These are phyloP conservation scores for Penicillium paradoxum DNA, from an alignment of 495 filamentous ascomycete genomes.

Conservation along the genomic window DNA sequence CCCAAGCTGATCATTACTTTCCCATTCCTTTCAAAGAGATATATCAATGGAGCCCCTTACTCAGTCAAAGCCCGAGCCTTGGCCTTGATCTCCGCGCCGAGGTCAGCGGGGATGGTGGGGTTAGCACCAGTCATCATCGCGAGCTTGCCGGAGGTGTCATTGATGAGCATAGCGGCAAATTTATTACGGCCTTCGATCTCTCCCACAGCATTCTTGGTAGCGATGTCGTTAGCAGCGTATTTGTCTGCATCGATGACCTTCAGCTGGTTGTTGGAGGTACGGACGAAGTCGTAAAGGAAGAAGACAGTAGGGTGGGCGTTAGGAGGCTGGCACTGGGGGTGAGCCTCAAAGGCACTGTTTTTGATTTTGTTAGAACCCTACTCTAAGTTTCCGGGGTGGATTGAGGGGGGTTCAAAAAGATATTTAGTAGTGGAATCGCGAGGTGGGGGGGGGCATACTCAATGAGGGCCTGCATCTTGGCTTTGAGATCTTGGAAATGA, in stretches of 20 bases:
- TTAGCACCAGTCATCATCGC: conserved; percentile 19
- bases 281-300: conserved; percentile 33
- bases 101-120: conserved; percentile 22
- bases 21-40: not conserved
- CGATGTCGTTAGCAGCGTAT: conserved; percentile 19
- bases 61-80: conserved; percentile 16
- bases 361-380: not conserved
- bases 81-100: conserved; percentile 24
- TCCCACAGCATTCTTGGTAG: conserved; percentile 6
- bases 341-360: conserved; percentile 27
- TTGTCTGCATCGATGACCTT: conserved; percentile 23
- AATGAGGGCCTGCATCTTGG: conserved; percentile 25
- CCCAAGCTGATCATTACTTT: not conserved
- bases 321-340: conserved; percentile 29
- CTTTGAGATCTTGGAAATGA: conserved; percentile 16
- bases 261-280: conserved; percentile 26
- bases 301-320: conserved; percentile 29
- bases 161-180: conserved; percentile 25
- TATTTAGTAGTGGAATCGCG: not conserved
- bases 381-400: not conserved
- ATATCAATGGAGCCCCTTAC: not conserved
- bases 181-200: conserved; percentile 30
- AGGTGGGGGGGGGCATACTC: conserved; percentile 20
- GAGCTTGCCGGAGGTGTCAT: conserved; percentile 26
- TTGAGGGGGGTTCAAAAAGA: not conserved